Percentiles rank a stretch among this genome's conserved stretches.
Evolutionary conservation across 2,329 filamentous ascomycete genomes (phyloP).

Genomic region (Aspergillus pseudoviridinutans): DNA sequence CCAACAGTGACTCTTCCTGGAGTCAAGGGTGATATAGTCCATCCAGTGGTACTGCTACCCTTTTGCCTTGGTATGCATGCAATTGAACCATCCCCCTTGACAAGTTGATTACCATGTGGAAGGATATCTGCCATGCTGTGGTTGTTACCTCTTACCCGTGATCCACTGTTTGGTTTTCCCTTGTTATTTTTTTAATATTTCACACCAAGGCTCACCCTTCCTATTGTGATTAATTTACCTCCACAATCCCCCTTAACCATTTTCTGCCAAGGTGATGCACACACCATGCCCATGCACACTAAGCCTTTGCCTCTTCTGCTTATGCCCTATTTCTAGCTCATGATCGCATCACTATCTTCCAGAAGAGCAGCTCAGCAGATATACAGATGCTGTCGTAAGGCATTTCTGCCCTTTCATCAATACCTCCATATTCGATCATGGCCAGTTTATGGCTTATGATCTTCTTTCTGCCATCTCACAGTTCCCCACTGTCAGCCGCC

Average conservation of each 20-base stretch:
- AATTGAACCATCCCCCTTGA: not conserved
- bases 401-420: not conserved
- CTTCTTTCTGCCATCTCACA: not conserved
- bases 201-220: not conserved
- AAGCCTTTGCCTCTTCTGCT: not conserved
- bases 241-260: not conserved
- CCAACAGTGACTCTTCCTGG: not conserved
- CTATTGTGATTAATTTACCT: slow-evolving; percentile 1
- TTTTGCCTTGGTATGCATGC: not conserved
- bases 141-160: not conserved
- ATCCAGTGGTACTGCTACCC: not conserved
- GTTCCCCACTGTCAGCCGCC: slow-evolving; percentile 3
- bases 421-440: not conserved
- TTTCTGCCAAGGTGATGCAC: not conserved
- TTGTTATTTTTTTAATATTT: slow-evolving; percentile 4
- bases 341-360: not conserved
- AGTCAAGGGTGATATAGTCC: not conserved
- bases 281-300: not conserved
- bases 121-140: not conserved
- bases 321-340: not conserved
- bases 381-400: not conserved
- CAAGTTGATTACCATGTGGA: not conserved
- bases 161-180: not conserved
- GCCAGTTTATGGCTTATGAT: not conserved
- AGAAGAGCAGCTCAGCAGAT: not conserved